phyloP scores from a whole-genome alignment of 73 alveolate species.

The Paramecium caudatum region DNA sequence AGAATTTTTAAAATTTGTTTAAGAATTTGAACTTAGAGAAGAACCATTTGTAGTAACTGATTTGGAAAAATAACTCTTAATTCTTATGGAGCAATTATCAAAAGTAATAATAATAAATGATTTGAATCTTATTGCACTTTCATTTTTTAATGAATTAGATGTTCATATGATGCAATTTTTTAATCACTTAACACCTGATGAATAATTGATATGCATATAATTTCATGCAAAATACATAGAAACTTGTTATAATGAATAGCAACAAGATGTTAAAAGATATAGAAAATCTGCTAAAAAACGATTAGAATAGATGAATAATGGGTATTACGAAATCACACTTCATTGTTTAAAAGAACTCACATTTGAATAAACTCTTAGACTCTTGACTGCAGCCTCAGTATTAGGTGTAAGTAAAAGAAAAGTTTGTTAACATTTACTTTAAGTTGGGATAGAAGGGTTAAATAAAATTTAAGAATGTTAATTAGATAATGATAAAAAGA shows the following conservation, averaged over 20 bases:
- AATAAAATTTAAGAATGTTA: not conserved
- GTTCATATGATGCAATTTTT: conserved; percentile 44
- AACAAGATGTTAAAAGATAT: not conserved
- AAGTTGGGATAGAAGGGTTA: conserved; percentile 47
- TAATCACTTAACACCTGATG: conserved; percentile 8
- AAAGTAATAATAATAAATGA: not conserved
- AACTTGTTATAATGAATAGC: conserved; percentile 24
- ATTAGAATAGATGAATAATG: conserved; percentile 47
- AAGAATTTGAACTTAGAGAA: not conserved
- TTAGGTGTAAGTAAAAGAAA: conserved; percentile 65
- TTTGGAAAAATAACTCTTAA: not conserved
- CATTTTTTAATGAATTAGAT: conserved; percentile 1
- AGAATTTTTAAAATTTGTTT: not conserved
- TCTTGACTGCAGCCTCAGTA: conserved; percentile 20
- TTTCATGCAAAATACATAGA: conserved; percentile 49
- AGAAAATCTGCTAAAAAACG: not conserved
- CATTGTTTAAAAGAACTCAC: conserved; percentile 18
- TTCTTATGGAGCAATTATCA: conserved; percentile 19
- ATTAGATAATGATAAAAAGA: not conserved
- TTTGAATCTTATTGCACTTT: not conserved
- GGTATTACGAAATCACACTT: conserved; percentile 36
- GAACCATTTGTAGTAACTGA: not conserved
- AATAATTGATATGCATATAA: conserved; percentile 38
- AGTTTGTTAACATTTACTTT: conserved; percentile 42
- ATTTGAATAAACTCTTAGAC: not conserved